Evolutionary conservation across 441 rosid genomes (phyloP), one percentile per base, ranked within the genome.

Genomic region (Euphorbia corollata): DNA sequence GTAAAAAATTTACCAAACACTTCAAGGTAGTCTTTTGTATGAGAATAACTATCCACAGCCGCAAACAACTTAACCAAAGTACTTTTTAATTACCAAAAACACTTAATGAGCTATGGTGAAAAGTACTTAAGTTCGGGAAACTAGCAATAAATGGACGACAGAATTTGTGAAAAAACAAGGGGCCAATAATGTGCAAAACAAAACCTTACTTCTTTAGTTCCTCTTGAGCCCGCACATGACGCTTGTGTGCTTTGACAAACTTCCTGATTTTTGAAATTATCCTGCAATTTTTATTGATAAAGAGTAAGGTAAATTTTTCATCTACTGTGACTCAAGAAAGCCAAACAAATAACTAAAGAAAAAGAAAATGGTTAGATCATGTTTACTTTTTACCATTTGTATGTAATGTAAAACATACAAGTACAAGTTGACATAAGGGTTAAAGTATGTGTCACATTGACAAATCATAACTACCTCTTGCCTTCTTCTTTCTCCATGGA

Each of bases 401-500:
- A 54, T 12, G 20, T 8, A 20, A 19, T 20, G 20, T 10, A 54
- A 9, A 22, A 54, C 30, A 22, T 8, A 3, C 12, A 22, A 56
- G 41, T 8, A 51, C 15, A 10, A 24, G 53, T 12, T 32, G 41
- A 65, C 51, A 45, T 47, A 22, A 34, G 18, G 66, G 6, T 18
- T 38, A 61, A 64, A 41, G 43, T 34, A 65, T 32, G n/a, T 16
- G 72, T 59, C 10, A n/a, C 11, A 47, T 48, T 56, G 8, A 36
- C 5, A 36, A 36, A 36, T 36, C 20, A 58, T 38, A 36, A 67
- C 73, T 73, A 91, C 99, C 92, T 87, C 75, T 77, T 83, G 69
- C 80, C 83, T 51, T 87, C 92, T 60, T 90, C 93, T 81, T 78
- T 88, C 80, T 90, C 97, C 58, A 75, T 81, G 65, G 80, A 78